Percentiles rank a stretch among this genome's conserved stretches.
phyloP scores from a whole-genome alignment of 495 filamentous ascomycete species.

The Pseudomonodictys pantanalensis region DNA sequence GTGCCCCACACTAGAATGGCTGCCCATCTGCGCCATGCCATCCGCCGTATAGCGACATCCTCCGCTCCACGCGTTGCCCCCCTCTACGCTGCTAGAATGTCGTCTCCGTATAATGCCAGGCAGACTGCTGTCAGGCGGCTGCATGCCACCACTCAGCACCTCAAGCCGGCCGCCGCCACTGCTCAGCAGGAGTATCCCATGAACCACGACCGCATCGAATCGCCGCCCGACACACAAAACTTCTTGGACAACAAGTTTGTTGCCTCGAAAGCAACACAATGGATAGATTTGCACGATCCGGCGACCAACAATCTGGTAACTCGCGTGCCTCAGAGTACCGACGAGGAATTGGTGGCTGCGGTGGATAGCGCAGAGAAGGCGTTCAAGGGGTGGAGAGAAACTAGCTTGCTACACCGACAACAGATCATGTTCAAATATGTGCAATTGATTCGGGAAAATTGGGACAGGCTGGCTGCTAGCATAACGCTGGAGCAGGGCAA shows the following conservation, averaged over 20 bases:
- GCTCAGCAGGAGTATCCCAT: conserved; percentile 73
- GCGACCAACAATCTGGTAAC: conserved; percentile 98
- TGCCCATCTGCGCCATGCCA: conserved; percentile 25
- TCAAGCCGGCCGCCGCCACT: conserved; percentile 48
- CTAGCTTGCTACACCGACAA: conserved; percentile 79
- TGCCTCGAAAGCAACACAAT: conserved; percentile 67
- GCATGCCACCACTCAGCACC: conserved; percentile 42
- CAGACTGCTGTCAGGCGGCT: conserved; percentile 39
- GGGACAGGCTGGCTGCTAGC: conserved; percentile 90
- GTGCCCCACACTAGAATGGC: conserved; percentile 21
- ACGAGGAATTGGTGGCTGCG: conserved; percentile 82
- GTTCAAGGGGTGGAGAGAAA: conserved; percentile 82
- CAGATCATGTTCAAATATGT: conserved; percentile 98
- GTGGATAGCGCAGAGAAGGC: conserved; percentile 85
- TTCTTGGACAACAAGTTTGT: conserved; percentile 92
- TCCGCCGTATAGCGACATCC: conserved; percentile 30
- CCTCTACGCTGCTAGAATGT: conserved; percentile 36
- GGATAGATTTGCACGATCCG: conserved; percentile 92
- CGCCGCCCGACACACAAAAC: conserved; percentile 77
- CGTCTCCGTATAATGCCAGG: conserved; percentile 28
- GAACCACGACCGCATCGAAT: conserved; percentile 73
- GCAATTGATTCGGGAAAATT: conserved; percentile 83
- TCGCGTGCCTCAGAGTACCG: conserved; percentile 92
- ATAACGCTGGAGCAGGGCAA: conserved; percentile 99
- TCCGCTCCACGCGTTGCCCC: conserved; percentile 29